Evolutionary conservation across 495 filamentous ascomycete species (phyloP), one percentile per base, ranked within the genome.

Genomic region (Lasiosphaeris hirsuta): DNA sequence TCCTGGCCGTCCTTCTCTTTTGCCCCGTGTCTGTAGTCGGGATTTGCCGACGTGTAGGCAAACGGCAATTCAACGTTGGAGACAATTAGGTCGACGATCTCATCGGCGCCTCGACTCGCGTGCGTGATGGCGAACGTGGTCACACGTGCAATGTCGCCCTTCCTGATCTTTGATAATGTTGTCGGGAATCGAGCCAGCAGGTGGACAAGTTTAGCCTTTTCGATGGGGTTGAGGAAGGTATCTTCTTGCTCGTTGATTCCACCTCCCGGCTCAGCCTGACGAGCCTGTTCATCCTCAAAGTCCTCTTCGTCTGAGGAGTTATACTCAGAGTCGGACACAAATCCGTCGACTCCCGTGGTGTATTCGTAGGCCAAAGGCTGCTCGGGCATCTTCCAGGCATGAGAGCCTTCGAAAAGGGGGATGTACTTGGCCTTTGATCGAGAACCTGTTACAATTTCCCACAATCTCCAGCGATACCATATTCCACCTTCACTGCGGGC

Each of bases 81-180:
- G 0, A 94, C 81, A 33, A 97, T 86, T 75, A 95, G 86, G 34
- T 92, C 82, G 17, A 95, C 92, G 38, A 97, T 85, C 75, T 97
- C 94, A 54, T 95, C 89, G 7, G 89, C 90, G 3, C 86, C 90
- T 41, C 77, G 65, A 34, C 76, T 83, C 2, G 90, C 90, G 67
- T 97, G 89, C 2, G 87, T 87, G 59, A 97, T 92, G 10, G 93
- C 94, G 66, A 97, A 97, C 19, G 87, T 82, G 3, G 91, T 92
- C 3, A 97, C 77, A 4, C 92, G 82, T 14, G 91, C 91, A 33
- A 96, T 84, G 66, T 97, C 93, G 2, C 91, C 90, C 64, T 89
- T 89, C 30, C 90, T 81, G 15, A 96, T 81, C 63, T 83, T 86
- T 3, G 83, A 82, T 23, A 89, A 83, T 11, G 80, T 86, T 0